Evolutionary conservation across 805 yeast species (phyloP).

Genomic region (Candida michaelii): DNA sequence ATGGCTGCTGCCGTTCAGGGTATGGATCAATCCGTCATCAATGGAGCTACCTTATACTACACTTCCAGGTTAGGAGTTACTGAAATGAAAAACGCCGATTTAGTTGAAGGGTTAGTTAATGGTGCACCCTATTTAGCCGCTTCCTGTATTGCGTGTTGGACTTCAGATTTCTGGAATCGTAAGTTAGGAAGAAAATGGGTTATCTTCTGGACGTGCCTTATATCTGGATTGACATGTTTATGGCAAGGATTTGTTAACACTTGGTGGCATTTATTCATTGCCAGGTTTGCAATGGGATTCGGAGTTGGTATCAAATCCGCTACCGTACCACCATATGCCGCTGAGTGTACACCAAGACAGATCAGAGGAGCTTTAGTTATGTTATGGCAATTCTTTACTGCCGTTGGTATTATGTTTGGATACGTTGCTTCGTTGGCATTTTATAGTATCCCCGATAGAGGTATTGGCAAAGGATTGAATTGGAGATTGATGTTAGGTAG

Average conservation of each 20-base stretch:
- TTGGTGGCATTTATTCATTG: constrained; percentile 61
- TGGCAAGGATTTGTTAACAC: constrained; percentile 67
- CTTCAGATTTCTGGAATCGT: constrained; percentile 53
- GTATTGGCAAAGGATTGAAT: constrained; percentile 47
- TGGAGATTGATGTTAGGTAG: constrained; percentile 69
- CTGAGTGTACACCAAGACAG: constrained; percentile 59
- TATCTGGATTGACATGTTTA: constrained; percentile 59
- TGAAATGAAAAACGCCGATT: constrained; percentile 43
- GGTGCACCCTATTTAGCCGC: constrained; percentile 67
- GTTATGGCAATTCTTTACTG: constrained; percentile 75
- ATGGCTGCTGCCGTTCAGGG: constrained; percentile 74
- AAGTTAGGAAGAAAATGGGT: constrained; percentile 59
- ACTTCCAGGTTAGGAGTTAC: constrained; percentile 53
- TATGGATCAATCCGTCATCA: constrained; percentile 70
- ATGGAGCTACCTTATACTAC: constrained; percentile 67
- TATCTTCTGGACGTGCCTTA: constrained; percentile 57
- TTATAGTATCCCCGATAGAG: constrained; percentile 49
- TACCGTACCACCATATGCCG: constrained; percentile 66
- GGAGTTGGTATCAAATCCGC: constrained; percentile 70
- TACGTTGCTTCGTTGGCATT: constrained; percentile 60
- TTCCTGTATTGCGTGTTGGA: constrained; percentile 60
- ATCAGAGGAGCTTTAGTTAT: constrained; percentile 66
- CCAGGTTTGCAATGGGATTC: constrained; percentile 58
- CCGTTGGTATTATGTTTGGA: constrained; percentile 70
- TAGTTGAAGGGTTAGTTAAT: constrained; percentile 63